Conservation (phyloP, 2,329 filamentous ascomycete species). For the Exophiala aquamarina region DNA sequence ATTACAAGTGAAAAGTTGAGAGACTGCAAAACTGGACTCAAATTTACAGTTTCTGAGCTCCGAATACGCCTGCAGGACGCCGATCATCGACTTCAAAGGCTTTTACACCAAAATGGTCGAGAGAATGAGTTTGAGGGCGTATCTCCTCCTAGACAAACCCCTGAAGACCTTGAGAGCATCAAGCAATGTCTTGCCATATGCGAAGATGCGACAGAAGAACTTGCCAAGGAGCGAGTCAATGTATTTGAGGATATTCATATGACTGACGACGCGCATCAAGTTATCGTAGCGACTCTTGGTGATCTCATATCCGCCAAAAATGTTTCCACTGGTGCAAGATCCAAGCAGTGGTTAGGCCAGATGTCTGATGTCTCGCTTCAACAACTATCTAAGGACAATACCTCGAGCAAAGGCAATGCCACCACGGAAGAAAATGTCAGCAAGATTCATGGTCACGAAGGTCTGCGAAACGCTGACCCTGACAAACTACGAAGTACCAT, state of each 20-base stretch:
- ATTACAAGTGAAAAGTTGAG: conserved; percentile 18
- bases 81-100: conserved; percentile 20
- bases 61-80: conserved; percentile 27
- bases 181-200: conserved; percentile 32
- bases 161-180: conserved; percentile 33
- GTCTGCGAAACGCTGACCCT: neutral
- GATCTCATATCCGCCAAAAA: conserved; percentile 34
- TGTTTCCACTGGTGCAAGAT: conserved; percentile 35
- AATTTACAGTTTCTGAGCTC: conserved; percentile 25
- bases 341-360: conserved; percentile 34
- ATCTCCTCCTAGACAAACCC: conserved; percentile 9
- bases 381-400: conserved; percentile 24
- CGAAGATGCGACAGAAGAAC: conserved; percentile 30
- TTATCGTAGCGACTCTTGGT: conserved; percentile 34
- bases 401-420: neutral
- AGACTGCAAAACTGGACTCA: conserved; percentile 27
- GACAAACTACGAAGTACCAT: neutral
- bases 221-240: conserved; percentile 29
- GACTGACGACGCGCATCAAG: conserved; percentile 32
- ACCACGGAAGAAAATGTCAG: neutral
- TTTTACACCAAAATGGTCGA: neutral
- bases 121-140: no score
- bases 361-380: conserved; percentile 37
- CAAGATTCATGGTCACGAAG: neutral
- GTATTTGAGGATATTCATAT: conserved; percentile 33